A percentile compares a stretch with the other conserved stretches of the same genome.
phyloP scores from a whole-genome alignment of 768 basidiomycete genomes.

The Mycena vulgaris region DNA sequence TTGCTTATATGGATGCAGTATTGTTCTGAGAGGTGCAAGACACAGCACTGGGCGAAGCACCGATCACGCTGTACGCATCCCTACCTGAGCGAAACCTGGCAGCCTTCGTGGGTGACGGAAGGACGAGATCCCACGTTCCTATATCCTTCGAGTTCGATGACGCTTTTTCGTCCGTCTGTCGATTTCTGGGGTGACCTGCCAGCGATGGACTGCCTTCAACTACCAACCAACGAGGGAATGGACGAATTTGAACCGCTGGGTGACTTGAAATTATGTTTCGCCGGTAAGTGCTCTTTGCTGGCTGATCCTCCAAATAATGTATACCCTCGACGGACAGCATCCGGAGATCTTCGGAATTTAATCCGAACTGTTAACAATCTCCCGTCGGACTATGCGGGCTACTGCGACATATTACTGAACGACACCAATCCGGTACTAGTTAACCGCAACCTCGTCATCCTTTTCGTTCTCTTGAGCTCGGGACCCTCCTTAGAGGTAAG shows the following conservation, averaged over 20 bases:
- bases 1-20: slow-evolving; percentile 40
- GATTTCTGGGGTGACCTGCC: slow-evolving; percentile 47
- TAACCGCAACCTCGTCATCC: slow-evolving; percentile 59
- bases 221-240: slow-evolving; percentile 42
- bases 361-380: slow-evolving; percentile 53
- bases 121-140: slow-evolving; percentile 45
- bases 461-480: slow-evolving; percentile 46
- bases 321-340: slow-evolving; percentile 31
- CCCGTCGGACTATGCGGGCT: slow-evolving; percentile 53
- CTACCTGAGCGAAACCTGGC: slow-evolving; percentile 46
- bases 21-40: slow-evolving; percentile 52
- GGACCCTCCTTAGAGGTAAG: slow-evolving; percentile 40
- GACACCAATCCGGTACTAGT: slow-evolving; percentile 54
- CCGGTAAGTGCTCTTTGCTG: slow-evolving; percentile 35
- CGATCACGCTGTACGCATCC: slow-evolving; percentile 46
- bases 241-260: slow-evolving; percentile 7
- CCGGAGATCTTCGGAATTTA: slow-evolving; percentile 50
- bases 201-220: slow-evolving; percentile 46
- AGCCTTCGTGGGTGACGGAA: slow-evolving; percentile 49
- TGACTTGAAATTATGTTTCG: slow-evolving; percentile 48
- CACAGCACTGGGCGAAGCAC: slow-evolving; percentile 49
- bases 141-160: slow-evolving; percentile 13
- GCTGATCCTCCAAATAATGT: not conserved
- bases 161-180: slow-evolving; percentile 32
- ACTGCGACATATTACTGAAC: slow-evolving; percentile 58